A percentile compares a stretch with the other conserved stretches of the same genome.
Evolutionary conservation across 495 filamentous ascomycete genomes (phyloP).

Genomic region (Opeltia flavorubescens): DNA sequence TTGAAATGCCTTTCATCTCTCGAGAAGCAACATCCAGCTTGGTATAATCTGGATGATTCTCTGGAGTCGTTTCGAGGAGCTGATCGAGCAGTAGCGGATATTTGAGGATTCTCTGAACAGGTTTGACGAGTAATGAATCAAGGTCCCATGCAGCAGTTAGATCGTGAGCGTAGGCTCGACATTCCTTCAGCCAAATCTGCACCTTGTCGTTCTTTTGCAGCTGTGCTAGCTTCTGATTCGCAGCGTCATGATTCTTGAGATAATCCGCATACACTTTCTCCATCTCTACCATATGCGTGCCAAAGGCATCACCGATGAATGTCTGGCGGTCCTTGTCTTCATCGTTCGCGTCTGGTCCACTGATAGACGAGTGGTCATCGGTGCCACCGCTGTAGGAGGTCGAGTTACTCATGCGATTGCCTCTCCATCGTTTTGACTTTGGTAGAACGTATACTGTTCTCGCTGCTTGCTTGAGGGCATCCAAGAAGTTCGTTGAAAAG

Average conservation of each 20-base stretch:
- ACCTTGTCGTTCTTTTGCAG: conserved; percentile 64
- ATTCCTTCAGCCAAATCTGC: conserved; percentile 82
- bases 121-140: conserved; percentile 88
- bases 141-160: conserved; percentile 87
- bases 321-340: conserved; percentile 65
- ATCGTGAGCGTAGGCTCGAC: conserved; percentile 72
- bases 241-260: conserved; percentile 71
- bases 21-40: conserved; percentile 47
- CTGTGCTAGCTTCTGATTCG: conserved; percentile 59
- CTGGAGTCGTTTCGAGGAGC: conserved; percentile 63
- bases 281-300: conserved; percentile 56
- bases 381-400: conserved; percentile 30
- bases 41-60: conserved; percentile 66
- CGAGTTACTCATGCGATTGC: conserved; percentile 35
- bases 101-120: conserved; percentile 80
- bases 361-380: conserved; percentile 22
- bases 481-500: conserved; percentile 66
- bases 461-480: conserved; percentile 62
- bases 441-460: conserved; percentile 56
- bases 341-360: conserved; percentile 31
- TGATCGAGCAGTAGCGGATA: conserved; percentile 75
- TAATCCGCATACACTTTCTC: conserved; percentile 78
- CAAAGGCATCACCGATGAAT: conserved; percentile 65
- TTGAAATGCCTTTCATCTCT: conserved; percentile 53
- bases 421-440: conserved; percentile 41